Evolutionary conservation across 1,139 yeast species (phyloP).

Genomic region (Diutina catenulata): DNA sequence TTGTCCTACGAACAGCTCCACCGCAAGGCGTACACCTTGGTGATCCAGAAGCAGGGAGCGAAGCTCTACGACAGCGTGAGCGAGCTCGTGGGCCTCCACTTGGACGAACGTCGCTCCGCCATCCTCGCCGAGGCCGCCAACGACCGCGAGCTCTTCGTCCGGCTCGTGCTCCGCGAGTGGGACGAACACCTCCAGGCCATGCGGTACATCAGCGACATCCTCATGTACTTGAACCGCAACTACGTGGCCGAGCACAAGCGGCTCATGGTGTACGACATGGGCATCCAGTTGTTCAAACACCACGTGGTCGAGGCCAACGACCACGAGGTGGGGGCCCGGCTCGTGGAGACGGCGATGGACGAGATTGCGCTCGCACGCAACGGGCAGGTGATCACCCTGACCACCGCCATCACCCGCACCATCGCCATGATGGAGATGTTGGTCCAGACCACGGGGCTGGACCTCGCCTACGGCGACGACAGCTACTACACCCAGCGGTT

Average conservation of each 20-base stretch:
- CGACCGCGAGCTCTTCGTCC: slow-evolving; percentile 28
- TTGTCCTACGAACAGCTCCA: slow-evolving; percentile 80
- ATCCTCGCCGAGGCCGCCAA: slow-evolving; percentile 12
- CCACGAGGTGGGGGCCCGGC: slow-evolving; percentile 38
- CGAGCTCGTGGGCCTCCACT: slow-evolving; percentile 36
- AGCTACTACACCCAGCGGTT: slow-evolving; percentile 53
- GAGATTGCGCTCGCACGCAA: slow-evolving; percentile 51
- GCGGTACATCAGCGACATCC: slow-evolving; percentile 74
- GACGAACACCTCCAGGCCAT: slow-evolving; percentile 62
- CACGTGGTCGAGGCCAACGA: slow-evolving; percentile 27
- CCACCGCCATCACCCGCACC: slow-evolving; percentile 45
- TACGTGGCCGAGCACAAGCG: slow-evolving; percentile 64
- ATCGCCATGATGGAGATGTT: slow-evolving; percentile 59
- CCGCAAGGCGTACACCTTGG: slow-evolving; percentile 70
- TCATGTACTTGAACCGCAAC: slow-evolving; percentile 81
- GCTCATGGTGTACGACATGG: slow-evolving; percentile 65
- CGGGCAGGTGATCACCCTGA: slow-evolving; percentile 45
- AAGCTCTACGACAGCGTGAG: slow-evolving; percentile 56
- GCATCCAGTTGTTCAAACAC: slow-evolving; percentile 47
- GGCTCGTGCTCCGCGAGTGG: slow-evolving; percentile 49
- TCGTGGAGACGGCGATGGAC: slow-evolving; percentile 39
- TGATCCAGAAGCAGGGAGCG: slow-evolving; percentile 62
- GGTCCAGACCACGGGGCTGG: slow-evolving; percentile 20
- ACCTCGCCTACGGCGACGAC: slow-evolving; percentile 19
- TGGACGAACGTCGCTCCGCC: slow-evolving; percentile 21